Evolutionary conservation across 108 stramenopile species (phyloP).

Genomic region (Cyclotella cryptica): DNA sequence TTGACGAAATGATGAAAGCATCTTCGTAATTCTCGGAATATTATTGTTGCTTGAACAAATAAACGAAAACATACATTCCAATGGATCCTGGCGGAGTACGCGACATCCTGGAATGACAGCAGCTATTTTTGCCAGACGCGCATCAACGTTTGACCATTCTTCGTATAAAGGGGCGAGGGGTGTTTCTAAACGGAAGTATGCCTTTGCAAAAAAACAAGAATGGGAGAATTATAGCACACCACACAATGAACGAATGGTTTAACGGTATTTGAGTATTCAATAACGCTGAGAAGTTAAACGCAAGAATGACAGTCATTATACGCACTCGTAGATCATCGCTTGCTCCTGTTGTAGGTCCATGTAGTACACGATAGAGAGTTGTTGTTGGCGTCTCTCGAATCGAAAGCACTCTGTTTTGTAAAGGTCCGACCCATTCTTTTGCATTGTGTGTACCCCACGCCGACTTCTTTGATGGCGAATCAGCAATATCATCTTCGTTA

Average conservation of each 20-base stretch:
- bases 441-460: conserved; percentile 90
- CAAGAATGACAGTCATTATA: neutral
- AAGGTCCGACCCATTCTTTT: conserved; percentile 83
- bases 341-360: conserved; percentile 43
- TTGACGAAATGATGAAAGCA: conserved; percentile 83
- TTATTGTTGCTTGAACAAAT: conserved; percentile 99
- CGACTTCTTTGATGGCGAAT: conserved; percentile 30
- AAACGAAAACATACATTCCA: conserved; percentile 97
- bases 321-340: conserved; percentile 49
- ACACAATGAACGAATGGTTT: neutral
- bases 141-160: conserved; percentile 74
- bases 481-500: neutral
- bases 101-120: conserved; percentile 86
- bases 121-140: conserved; percentile 70
- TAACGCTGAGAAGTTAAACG: too few relatives aligned
- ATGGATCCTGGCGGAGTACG: conserved; percentile 92
- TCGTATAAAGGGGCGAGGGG: conserved; percentile 70
- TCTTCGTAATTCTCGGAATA: conserved; percentile 94
- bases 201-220: neutral
- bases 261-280: too few relatives aligned
- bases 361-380: conserved; percentile 75
- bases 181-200: conserved; percentile 81
- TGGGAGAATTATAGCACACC: neutral
- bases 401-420: conserved; percentile 64
- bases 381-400: conserved; percentile 81